Percentiles rank a stretch among this genome's conserved stretches.
Evolutionary conservation across 345 rosid genomes (phyloP).

Genomic region (Cochlearia excelsa): DNA sequence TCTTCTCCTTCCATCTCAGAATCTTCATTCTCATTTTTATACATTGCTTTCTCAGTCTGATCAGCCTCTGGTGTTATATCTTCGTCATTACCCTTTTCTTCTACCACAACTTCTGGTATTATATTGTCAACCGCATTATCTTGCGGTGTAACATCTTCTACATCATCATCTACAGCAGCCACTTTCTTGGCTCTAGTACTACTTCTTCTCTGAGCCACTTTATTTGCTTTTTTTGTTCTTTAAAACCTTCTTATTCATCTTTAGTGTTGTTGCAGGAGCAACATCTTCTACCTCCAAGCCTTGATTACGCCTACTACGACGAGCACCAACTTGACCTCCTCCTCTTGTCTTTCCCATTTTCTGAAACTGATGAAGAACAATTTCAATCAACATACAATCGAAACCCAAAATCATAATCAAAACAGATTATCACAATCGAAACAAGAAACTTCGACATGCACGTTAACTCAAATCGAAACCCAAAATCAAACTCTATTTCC

Average conservation of each 20-base stretch:
- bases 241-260: slow-evolving; percentile 5
- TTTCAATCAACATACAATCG: neutral
- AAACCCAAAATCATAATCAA: neutral
- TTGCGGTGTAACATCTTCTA: slow-evolving; percentile 3
- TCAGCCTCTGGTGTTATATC: too few species aligned
- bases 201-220: neutral
- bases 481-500: too few species aligned
- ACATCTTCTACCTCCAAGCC: slow-evolving; percentile 5
- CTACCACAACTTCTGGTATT: neutral
- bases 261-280: slow-evolving; percentile 10
- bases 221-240: neutral
- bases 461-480: neutral
- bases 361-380: neutral
- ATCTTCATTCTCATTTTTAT: slow-evolving; percentile 5
- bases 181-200: slow-evolving; percentile 1
- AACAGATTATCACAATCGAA: neutral
- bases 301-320: too few species aligned
- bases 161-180: slow-evolving; percentile 6
- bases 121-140: too few species aligned
- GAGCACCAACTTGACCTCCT: slow-evolving; percentile 12
- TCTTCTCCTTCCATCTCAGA: slow-evolving; percentile 5
- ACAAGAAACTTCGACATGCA: neutral
- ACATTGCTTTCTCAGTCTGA: slow-evolving; percentile 7
- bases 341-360: slow-evolving; percentile 16
- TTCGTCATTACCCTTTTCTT: too few species aligned